Base-by-base conservation (phyloP, 2,329 filamentous ascomycete species). In the Diaporthe longicolla region DNA sequence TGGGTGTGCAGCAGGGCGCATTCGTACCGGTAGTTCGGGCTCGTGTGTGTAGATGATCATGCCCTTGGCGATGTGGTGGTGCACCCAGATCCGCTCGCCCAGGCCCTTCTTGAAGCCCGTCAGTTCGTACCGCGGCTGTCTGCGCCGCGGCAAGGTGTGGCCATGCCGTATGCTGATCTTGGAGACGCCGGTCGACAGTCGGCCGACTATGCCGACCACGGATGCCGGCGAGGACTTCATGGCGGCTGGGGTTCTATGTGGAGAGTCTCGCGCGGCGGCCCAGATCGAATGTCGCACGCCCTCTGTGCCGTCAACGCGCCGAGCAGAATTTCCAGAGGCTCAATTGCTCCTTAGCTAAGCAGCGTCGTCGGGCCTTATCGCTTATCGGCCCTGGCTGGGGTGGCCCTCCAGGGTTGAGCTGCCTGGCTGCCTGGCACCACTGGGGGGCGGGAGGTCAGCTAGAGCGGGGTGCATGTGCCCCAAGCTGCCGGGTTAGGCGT, bases 21-120 rank as follows among this genome's bases (percentile, higher is more conserved):
- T 37, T 55, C 71, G 45, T 71, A 75, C 74, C 57, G 71, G 37
- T 50, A 75, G 29, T 29, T 59, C 81, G 24, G 84, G 82, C 29
- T 81, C 81, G 78, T 87, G 86, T 66, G 87, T 89, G 81, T 89
- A 90, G 72, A 90, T 83, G 65, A 89, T 84, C 80, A 89, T 84
- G 61, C 89, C 84, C 21, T 85, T 82, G 71, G 84, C 79, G 71
- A 89, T 82, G 80, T 91, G 85, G 78, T 83, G 82, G 79, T 87
- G 89, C 70, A 91, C 81, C 85, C 86, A 91, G 79, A 91, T 89
- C 79, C 87, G 85, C 83, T 91, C 88, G 79, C 89, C 89, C 74
- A 89, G 88, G 74, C 83, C 84, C 54, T 83, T 79, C 24, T 71
- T 66, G 76, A 80, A 81, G 52, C 75, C 75, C 45, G 79, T 76